phyloP scores from a whole-genome alignment of 116 monocot genomes.

The Papilionanthe hybrid region DNA sequence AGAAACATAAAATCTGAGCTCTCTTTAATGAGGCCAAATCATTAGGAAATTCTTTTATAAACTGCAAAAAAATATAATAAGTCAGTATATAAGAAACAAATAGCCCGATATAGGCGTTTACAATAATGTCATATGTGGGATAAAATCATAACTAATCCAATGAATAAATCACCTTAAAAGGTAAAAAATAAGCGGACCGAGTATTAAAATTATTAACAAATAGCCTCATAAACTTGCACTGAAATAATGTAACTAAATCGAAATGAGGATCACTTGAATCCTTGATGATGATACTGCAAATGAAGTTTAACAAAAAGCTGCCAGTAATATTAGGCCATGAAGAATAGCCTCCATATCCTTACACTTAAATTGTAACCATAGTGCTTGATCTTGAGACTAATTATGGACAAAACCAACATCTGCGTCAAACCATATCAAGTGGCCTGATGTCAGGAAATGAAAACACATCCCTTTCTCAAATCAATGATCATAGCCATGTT shows the following conservation, averaged over 20 bases:
- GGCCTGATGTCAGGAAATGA: neutral
- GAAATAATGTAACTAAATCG: neutral
- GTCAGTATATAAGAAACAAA: neutral
- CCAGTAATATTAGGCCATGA: too few relatives aligned
- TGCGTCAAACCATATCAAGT: neutral
- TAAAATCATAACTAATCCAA: neutral
- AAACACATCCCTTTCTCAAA: neutral
- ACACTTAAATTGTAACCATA: too few relatives aligned
- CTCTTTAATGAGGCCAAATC: slow-evolving; percentile 68
- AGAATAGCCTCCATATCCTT: too few relatives aligned
- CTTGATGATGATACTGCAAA: too few relatives aligned
- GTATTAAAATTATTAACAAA: neutral
- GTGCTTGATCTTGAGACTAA: too few relatives aligned
- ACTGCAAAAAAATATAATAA: slow-evolving; percentile 31
- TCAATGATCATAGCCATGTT: neutral
- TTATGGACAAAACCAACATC: neutral
- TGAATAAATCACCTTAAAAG: neutral
- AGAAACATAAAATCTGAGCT: slow-evolving; percentile 68
- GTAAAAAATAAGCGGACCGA: neutral
- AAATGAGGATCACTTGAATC: neutral
- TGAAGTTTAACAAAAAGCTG: too few relatives aligned
- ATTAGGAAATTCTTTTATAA: slow-evolving; percentile 67
- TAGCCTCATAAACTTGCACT: neutral
- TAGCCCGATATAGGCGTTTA: neutral
- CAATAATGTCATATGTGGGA: neutral